Conservation (phyloP, 2,329 filamentous ascomycete species). For the Neurospora sp. region DNA sequence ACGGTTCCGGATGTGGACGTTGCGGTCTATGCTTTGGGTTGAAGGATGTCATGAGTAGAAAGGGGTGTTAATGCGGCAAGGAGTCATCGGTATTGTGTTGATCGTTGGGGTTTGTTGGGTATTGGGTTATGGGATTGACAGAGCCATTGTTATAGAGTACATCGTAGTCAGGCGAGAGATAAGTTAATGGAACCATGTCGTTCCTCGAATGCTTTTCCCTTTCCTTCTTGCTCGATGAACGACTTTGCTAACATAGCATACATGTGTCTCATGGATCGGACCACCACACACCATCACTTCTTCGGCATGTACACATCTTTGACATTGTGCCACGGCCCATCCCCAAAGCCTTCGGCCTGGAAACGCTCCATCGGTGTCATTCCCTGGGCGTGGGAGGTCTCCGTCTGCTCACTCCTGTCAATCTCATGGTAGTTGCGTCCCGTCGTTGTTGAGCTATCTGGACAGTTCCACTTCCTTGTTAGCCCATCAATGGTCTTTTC, state of each 20-base stretch:
- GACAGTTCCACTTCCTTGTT: background rate
- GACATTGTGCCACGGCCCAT: background rate
- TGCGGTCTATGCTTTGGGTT: background rate
- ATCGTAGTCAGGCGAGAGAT: background rate
- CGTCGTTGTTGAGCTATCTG: background rate
- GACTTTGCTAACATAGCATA: background rate
- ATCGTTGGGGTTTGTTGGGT: background rate
- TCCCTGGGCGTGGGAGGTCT: background rate
- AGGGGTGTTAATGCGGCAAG: background rate
- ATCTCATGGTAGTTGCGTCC: background rate
- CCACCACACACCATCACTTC: background rate
- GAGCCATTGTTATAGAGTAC: background rate
- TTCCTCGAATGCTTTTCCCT: background rate
- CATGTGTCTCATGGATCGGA: background rate
- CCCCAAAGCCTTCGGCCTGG: background rate
- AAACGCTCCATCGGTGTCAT: background rate
- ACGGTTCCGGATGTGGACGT: constrained; percentile 8
- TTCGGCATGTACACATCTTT: background rate
- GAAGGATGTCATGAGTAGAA: background rate
- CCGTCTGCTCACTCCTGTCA: background rate
- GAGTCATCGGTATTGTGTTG: too few species aligned
- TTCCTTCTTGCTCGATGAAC: background rate
- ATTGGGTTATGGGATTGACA: background rate
- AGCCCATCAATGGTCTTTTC: background rate
- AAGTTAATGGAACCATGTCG: background rate